Evolutionary conservation across 352 stramenopile species (phyloP), one percentile per base, ranked within the genome.

Genomic region (Aphanomyces euteiches): DNA sequence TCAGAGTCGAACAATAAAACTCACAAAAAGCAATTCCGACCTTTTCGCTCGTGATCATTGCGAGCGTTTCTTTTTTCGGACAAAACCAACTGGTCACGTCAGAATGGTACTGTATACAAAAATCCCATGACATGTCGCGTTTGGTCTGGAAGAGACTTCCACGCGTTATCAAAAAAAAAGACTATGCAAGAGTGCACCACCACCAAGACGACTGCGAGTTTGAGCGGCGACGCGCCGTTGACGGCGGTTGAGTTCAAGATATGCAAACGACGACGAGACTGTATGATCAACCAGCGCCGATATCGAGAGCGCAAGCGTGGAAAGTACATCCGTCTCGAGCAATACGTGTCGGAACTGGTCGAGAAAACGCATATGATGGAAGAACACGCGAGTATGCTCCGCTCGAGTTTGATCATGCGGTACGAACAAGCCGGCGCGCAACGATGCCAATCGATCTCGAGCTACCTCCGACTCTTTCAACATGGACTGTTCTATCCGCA

Each of bases 271-370:
- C 45, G 64, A 0, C 53, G 43, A 39, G 64, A 70, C 39, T 70
- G 64, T 28, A 70, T 70, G 64, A 61, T 70, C 43, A 70, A 70
- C 19, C 64, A 70, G 21, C 64, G 64, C 0, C 15, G 64, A 15
- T 70, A 70, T 34, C 64, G 64, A 8, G 64, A 70, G 40, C 64
- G 64, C 8, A 70, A 70, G 54, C 28, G 53, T n/a, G 36, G 48
- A 13, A 59, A 58, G 21, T 36, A 34, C n/a, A 15, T 61, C 13
- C 19, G 61, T 3, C 28, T 56, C 2, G 64, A 70, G 38, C 12
- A 56, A 50, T 70, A 70, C 28, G 64, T 70, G 45, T 13, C 28
- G 21, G 47, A 61, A 17, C 40, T 70, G 5, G 12, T n/a, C 8
- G n/a, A 56, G 15, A 36, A 34, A 19, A 61, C 54, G 3, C 47